These are phyloP conservation scores for Penicillium sp. DNA, from an alignment of 2,329 filamentous ascomycete species.

Conservation along the genomic window DNA sequence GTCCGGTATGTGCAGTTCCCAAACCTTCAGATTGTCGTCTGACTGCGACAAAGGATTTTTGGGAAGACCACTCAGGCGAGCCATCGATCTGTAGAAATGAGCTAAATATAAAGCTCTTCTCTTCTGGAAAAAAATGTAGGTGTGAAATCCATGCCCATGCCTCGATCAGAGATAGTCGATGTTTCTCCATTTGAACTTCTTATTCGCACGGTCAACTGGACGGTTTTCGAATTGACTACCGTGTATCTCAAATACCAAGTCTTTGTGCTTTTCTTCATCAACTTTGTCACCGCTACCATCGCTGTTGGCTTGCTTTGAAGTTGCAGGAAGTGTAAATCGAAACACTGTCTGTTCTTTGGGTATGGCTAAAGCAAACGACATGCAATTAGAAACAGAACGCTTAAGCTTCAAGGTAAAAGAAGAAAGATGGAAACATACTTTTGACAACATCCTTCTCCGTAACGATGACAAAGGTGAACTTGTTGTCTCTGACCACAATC, in stretches of 20 bases:
- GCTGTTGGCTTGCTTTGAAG: slow-evolving; percentile 25
- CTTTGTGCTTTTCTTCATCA: slow-evolving; percentile 26
- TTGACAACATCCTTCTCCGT: slow-evolving; percentile 69
- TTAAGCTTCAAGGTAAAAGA: not conserved
- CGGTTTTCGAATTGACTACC: slow-evolving; percentile 83
- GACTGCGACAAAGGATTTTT: not conserved
- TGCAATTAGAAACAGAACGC: not conserved
- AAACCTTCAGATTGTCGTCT: too few species aligned
- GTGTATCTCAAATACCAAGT: slow-evolving; percentile 76
- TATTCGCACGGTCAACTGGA: slow-evolving; percentile 79
- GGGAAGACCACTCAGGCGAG: not conserved
- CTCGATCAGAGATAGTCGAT: slow-evolving; percentile 63
- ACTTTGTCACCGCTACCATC: slow-evolving; percentile 16
- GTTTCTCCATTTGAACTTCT: slow-evolving; percentile 86
- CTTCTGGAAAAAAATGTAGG: not conserved
- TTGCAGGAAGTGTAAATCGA: slow-evolving; percentile 62
- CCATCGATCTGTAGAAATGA: not conserved
- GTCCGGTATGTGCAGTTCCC: too few species aligned
- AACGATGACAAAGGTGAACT: slow-evolving; percentile 80
- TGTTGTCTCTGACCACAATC: slow-evolving; percentile 84
- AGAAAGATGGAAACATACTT: slow-evolving; percentile 38
- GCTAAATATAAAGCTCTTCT: not conserved
- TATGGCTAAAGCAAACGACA: slow-evolving; percentile 47
- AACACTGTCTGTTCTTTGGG: slow-evolving; percentile 92
- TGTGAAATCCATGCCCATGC: not conserved